Percentiles rank a stretch among this genome's conserved stretches.
phyloP scores from a whole-genome alignment of 306 rosid species.

The Quercus berberidifolia region DNA sequence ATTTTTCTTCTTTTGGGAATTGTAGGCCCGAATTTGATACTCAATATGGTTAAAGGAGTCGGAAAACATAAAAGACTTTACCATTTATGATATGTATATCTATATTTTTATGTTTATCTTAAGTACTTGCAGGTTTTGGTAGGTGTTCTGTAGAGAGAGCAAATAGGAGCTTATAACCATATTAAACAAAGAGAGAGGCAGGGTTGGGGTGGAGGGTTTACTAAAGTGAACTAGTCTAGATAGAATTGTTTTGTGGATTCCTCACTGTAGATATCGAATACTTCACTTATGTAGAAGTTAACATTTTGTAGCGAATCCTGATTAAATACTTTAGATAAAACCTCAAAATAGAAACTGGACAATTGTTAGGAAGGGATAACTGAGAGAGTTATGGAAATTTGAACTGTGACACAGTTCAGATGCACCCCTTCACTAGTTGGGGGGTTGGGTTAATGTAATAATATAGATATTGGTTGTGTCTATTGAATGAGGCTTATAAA shows the following conservation, averaged over 20 bases:
- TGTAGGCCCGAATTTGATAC: background rate
- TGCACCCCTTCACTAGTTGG: background rate
- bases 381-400: background rate
- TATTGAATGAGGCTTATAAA: background rate
- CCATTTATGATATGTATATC: background rate
- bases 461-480: background rate
- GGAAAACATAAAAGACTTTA: background rate
- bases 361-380: background rate
- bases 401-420: background rate
- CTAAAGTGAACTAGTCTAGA: background rate
- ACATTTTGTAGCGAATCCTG: background rate
- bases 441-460: background rate
- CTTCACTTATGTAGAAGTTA: background rate
- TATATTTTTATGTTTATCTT: background rate
- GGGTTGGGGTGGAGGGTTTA: background rate
- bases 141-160: background rate
- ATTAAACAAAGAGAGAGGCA: background rate
- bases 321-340: background rate
- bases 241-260: background rate
- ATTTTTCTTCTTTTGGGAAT: background rate
- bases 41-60: background rate
- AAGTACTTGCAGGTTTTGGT: background rate
- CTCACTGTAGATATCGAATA: background rate
- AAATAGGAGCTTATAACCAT: background rate
- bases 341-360: background rate